Evolutionary conservation across 2,329 filamentous ascomycete species (phyloP).

Genomic region (Pyrenochaeta sp.): DNA sequence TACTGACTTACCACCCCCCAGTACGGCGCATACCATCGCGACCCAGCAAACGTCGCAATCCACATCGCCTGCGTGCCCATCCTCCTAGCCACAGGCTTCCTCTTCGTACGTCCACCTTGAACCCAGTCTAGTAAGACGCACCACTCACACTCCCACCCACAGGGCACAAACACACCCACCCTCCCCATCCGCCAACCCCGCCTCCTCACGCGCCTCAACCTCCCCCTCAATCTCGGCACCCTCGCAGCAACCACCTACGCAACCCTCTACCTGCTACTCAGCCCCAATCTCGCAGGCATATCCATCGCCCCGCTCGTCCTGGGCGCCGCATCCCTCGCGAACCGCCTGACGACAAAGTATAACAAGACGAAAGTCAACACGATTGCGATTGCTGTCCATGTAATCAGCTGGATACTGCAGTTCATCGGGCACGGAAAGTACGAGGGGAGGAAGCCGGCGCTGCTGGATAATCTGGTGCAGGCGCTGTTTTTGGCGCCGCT

Average conservation of each 20-base stretch:
- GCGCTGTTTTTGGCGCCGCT: constrained; percentile 91
- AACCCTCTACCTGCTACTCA: constrained; percentile 86
- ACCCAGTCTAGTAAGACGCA: background rate
- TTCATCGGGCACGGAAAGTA: constrained; percentile 91
- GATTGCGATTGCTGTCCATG: constrained; percentile 71
- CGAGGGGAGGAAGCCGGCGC: constrained; percentile 84
- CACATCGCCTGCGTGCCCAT: constrained; percentile 82
- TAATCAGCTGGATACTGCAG: constrained; percentile 83
- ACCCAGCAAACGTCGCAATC: constrained; percentile 78
- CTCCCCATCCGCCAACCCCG: constrained; percentile 47
- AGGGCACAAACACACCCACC: constrained; percentile 65
- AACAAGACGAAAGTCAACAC: constrained; percentile 65
- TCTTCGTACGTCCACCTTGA: constrained; percentile 65
- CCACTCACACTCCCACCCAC: background rate
- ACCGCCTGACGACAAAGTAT: constrained; percentile 70
- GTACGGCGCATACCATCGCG: constrained; percentile 86
- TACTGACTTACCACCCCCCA: constrained; percentile 45
- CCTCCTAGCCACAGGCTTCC: constrained; percentile 74
- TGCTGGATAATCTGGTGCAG: constrained; percentile 90
- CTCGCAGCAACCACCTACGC: constrained; percentile 70
- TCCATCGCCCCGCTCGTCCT: constrained; percentile 78
- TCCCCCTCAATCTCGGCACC: constrained; percentile 55
- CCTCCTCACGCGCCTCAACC: constrained; percentile 43
- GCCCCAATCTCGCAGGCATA: constrained; percentile 82
- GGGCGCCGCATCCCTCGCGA: constrained; percentile 74